phyloP scores from a whole-genome alignment of 139 green algal species.

The Trebouxia sp. region DNA sequence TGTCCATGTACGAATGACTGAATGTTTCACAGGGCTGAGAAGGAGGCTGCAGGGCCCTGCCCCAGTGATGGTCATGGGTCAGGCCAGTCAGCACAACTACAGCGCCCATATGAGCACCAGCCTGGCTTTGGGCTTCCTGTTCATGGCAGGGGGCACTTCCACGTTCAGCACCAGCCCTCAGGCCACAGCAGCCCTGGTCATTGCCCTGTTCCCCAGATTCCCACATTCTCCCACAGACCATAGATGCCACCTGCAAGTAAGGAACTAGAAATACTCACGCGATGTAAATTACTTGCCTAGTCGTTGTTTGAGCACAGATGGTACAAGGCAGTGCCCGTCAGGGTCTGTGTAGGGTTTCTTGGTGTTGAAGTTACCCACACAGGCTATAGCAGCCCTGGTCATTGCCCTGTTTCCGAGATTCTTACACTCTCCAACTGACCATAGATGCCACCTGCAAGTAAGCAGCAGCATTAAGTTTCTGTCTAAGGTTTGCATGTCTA shows the following conservation, averaged over 20 bases:
- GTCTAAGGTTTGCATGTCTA: too few relatives aligned
- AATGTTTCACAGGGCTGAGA: conserved; percentile 55
- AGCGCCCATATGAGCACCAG: conserved; percentile 84
- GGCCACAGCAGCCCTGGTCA: conserved; percentile 83
- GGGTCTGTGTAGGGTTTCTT: too few relatives aligned
- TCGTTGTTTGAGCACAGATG: too few relatives aligned
- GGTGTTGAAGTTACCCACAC: too few relatives aligned
- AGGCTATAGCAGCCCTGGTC: conserved; percentile 82
- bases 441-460: conserved; percentile 91
- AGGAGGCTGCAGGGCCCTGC: conserved; percentile 44
- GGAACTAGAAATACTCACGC: not conserved
- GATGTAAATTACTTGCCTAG: too few relatives aligned
- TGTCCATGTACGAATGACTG: too few relatives aligned
- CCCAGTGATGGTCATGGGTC: conserved; percentile 17
- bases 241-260: conserved; percentile 87
- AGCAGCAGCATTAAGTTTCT: too few relatives aligned
- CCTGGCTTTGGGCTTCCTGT: conserved; percentile 91
- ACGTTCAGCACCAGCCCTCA: conserved; percentile 79
- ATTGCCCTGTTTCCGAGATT: conserved; percentile 87
- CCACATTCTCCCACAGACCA: conserved; percentile 80
- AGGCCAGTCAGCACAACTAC: conserved; percentile 57
- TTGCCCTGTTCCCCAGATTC: conserved; percentile 86
- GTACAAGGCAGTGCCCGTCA: too few relatives aligned
- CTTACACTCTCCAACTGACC: conserved; percentile 73
- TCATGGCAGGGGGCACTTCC: conserved; percentile 74